Conservation (phyloP, 2,329 filamentous ascomycete species). For the Pyrenophora tritici-repentis region DNA sequence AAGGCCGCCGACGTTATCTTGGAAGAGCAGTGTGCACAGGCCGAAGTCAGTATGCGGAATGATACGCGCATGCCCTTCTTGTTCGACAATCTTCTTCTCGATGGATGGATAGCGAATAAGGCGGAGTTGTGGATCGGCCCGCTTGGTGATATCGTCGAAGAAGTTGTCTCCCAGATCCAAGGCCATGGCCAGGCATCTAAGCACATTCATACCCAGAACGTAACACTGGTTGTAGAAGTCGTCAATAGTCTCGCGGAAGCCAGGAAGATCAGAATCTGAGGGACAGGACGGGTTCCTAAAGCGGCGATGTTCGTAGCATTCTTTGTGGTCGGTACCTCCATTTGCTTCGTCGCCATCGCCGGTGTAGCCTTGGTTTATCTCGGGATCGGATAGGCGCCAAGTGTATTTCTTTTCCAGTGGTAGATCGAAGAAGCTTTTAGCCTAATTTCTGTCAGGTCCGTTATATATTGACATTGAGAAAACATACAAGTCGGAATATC, state of each 20-base stretch:
- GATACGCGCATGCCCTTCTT: conserved; percentile 32
- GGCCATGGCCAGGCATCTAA: conserved; percentile 34
- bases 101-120: conserved; percentile 38
- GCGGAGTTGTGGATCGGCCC: conserved; percentile 33
- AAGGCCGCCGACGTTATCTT: conserved; percentile 46
- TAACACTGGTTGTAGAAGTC: conserved; percentile 32
- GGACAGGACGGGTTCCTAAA: conserved; percentile 30
- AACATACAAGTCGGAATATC: conserved; percentile 34
- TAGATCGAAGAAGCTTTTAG: conserved; percentile 45
- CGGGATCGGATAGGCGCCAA: conserved; percentile 45
- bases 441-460: conserved; percentile 17
- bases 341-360: conserved; percentile 44
- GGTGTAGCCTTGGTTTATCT: conserved; percentile 49
- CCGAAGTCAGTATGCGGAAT: conserved; percentile 43
- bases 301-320: conserved; percentile 31
- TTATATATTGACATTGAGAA: background rate
- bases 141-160: conserved; percentile 31
- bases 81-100: conserved; percentile 24
- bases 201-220: conserved; percentile 25
- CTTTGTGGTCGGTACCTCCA: conserved; percentile 37
- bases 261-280: conserved; percentile 23
- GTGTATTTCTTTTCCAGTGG: conserved; percentile 38
- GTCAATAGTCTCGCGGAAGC: conserved; percentile 31
- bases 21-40: conserved; percentile 47
- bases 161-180: conserved; percentile 33